Percentiles rank a stretch among this genome's conserved stretches.
Evolutionary conservation across 2,329 filamentous ascomycete species (phyloP).

Genomic region (Fusarium lateritium): DNA sequence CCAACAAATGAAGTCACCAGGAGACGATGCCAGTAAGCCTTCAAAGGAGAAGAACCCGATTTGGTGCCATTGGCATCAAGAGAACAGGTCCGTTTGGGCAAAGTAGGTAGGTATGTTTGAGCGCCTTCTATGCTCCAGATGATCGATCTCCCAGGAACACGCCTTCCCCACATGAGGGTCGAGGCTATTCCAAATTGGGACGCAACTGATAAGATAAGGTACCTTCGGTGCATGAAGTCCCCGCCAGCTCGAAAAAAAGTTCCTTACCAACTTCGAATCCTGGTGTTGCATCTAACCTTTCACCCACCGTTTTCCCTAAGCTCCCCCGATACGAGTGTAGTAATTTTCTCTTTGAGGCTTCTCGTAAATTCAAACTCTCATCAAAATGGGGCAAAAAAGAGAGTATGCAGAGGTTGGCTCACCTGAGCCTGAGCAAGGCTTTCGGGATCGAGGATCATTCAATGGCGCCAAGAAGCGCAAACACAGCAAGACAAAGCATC

Average conservation of each 20-base stretch:
- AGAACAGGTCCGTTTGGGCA: constrained; percentile 2
- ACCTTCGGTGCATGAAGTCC: constrained; percentile 20
- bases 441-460: constrained; percentile 32
- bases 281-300: constrained; percentile 4
- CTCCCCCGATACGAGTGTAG: not conserved
- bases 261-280: constrained; percentile 17
- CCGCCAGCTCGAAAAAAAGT: constrained; percentile 46
- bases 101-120: constrained; percentile 12
- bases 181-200: constrained; percentile 38
- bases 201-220: constrained; percentile 47
- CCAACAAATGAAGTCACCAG: not conserved
- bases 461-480: constrained; percentile 54
- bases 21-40: not conserved
- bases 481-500: constrained; percentile 56
- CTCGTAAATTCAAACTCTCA: not conserved
- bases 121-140: constrained; percentile 28
- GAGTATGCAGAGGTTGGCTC: constrained; percentile 50
- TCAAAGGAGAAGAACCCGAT: constrained; percentile 8
- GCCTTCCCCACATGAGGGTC: constrained; percentile 33
- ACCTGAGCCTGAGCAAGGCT: constrained; percentile 46
- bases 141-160: constrained; percentile 29
- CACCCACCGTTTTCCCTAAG: not conserved
- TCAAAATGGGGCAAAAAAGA: constrained; percentile 53
- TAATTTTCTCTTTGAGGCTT: not conserved
- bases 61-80: constrained; percentile 26